Conservation (phyloP, 2,329 filamentous ascomycete genomes). For the Ascochyta fabae region DNA sequence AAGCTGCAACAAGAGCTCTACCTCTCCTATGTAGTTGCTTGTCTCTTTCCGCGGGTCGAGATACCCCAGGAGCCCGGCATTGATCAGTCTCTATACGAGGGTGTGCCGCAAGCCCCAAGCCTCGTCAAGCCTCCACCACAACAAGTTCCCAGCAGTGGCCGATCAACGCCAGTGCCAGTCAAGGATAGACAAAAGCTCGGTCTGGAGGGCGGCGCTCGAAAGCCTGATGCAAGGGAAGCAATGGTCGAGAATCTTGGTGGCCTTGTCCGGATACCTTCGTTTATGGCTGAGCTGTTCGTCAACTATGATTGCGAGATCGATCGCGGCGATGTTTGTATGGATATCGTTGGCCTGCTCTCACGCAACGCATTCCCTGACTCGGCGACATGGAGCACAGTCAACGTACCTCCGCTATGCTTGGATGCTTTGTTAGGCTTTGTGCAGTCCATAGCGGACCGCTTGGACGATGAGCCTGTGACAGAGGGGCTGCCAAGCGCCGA, state of each 20-base stretch:
- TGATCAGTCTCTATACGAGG: constrained; percentile 88
- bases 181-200: constrained; percentile 93
- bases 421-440: constrained; percentile 91
- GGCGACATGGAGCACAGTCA: constrained; percentile 98
- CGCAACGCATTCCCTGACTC: constrained; percentile 96
- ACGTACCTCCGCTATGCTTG: constrained; percentile 91
- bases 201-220: constrained; percentile 87
- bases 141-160: constrained; percentile 71
- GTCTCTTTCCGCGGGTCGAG: constrained; percentile 90
- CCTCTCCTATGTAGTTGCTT: constrained; percentile 90
- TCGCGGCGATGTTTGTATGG: constrained; percentile 88
- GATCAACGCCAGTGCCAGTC: constrained; percentile 87
- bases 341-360: constrained; percentile 90
- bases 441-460: constrained; percentile 86
- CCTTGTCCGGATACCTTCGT: constrained; percentile 88
- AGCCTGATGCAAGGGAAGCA: constrained; percentile 93
- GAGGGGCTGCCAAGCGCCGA: constrained; percentile 72
- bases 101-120: constrained; percentile 89
- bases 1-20: constrained; percentile 98
- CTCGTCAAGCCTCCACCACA: constrained; percentile 80
- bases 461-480: constrained; percentile 71
- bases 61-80: constrained; percentile 91
- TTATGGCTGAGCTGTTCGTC: constrained; percentile 93
- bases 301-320: constrained; percentile 98
- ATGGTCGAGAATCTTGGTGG: constrained; percentile 98